These are phyloP conservation scores for Glomus cerebriforme DNA, from an alignment of 192 early-diverging fungal genomes.

Conservation along the genomic window DNA sequence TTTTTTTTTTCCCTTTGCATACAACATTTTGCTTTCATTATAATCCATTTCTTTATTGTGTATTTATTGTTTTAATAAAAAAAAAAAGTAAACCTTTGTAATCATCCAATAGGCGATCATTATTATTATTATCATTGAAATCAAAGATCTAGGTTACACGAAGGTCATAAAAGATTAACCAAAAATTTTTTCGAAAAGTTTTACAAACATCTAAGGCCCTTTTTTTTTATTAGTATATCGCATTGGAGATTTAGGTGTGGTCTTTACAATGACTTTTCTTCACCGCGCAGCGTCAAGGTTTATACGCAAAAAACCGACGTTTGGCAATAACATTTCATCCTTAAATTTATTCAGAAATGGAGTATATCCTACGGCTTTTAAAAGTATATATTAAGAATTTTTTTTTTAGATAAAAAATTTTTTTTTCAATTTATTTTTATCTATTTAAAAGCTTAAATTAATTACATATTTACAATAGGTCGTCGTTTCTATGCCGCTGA, in stretches of 20 bases:
- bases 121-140: too few species aligned
- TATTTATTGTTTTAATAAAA: too few species aligned
- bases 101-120: too few species aligned
- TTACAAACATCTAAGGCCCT: not conserved
- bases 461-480: not conserved
- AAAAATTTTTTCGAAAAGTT: not conserved
- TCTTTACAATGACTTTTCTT: conserved; percentile 31
- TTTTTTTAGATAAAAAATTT: not conserved
- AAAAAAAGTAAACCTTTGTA: too few species aligned
- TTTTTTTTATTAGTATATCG: not conserved
- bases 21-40: too few species aligned
- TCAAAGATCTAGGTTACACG: not conserved
- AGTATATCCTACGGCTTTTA: not conserved
- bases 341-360: not conserved
- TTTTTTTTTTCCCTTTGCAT: not conserved
- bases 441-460: not conserved
- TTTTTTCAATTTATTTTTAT: not conserved
- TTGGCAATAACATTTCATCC: not conserved
- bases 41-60: not conserved
- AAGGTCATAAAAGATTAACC: not conserved
- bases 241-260: not conserved
- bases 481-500: conserved; percentile 57
- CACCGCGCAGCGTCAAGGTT: conserved; percentile 3
- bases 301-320: not conserved
- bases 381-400: not conserved